These are phyloP conservation scores for Boletus vermiculosoides DNA, from an alignment of 768 basidiomycete species.

Conservation along the genomic window DNA sequence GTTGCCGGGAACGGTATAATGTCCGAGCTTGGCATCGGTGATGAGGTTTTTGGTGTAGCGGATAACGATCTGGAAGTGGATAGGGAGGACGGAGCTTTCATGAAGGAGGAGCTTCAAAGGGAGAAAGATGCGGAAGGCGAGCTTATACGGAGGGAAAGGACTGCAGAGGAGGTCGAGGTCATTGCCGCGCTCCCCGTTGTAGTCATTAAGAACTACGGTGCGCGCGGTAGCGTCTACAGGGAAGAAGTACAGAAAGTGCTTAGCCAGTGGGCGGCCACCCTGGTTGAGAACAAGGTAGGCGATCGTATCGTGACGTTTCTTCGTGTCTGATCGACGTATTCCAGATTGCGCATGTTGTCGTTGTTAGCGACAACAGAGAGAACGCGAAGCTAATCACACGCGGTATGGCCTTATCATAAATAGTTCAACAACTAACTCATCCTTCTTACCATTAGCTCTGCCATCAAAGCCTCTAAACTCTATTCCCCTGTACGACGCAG, in stretches of 20 bases:
- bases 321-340: not conserved
- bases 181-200: constrained; percentile 78
- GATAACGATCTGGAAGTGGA: constrained; percentile 30
- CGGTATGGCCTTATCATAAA: constrained; percentile 42
- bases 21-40: constrained; percentile 79
- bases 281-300: constrained; percentile 77
- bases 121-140: constrained; percentile 35
- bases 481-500: constrained; percentile 84
- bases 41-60: constrained; percentile 52
- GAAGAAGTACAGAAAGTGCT: constrained; percentile 76
- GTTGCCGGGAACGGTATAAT: constrained; percentile 86
- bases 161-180: constrained; percentile 47
- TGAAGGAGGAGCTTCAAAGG: constrained; percentile 20
- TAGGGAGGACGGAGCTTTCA: constrained; percentile 4
- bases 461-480: constrained; percentile 79
- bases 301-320: not conserved
- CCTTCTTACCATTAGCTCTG: constrained; percentile 50
- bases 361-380: constrained; percentile 87
- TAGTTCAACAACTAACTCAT: not conserved
- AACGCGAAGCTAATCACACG: constrained; percentile 82
- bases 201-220: constrained; percentile 76
- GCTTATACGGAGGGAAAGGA: constrained; percentile 29
- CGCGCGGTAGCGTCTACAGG: constrained; percentile 52
- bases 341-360: constrained; percentile 88
- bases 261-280: constrained; percentile 78